phyloP scores from a whole-genome alignment of 345 rosid species.

The Lepidium africanum region DNA sequence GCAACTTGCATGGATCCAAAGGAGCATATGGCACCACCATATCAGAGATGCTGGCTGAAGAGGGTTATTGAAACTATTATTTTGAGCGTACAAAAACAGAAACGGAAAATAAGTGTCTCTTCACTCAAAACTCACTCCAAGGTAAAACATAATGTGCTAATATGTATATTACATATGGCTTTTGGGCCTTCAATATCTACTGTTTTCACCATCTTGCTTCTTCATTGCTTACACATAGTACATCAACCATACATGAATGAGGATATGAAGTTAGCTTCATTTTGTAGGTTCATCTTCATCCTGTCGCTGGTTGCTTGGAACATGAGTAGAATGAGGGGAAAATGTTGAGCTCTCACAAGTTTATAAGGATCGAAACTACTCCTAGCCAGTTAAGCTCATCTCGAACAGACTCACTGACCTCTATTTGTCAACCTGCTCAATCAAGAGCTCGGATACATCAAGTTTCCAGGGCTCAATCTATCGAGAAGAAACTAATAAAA shows the following conservation, averaged over 20 bases:
- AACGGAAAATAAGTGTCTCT: background rate
- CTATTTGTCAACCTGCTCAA: constrained; percentile 61
- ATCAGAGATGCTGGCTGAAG: background rate
- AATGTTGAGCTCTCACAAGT: no score
- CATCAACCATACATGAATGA: no score
- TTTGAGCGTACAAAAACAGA: constrained; percentile 2
- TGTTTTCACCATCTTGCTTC: background rate
- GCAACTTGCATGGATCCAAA: background rate
- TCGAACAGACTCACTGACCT: constrained; percentile 44
- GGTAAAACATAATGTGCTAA: background rate
- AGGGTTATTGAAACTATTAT: background rate
- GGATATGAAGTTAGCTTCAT: no score
- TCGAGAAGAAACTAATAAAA: constrained; percentile 47
- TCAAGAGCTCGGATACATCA: constrained; percentile 67
- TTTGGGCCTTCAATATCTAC: background rate
- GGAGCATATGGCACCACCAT: background rate
- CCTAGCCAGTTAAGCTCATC: no score
- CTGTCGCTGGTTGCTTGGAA: no score
- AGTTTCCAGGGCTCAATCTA: constrained; percentile 57
- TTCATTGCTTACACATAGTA: background rate
- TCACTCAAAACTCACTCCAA: background rate
- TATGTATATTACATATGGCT: background rate
- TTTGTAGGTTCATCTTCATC: no score
- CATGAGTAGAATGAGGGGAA: no score
- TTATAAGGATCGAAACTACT: no score